Conservation (phyloP, 768 basidiomycete genomes). For the Tricholoma terreum region DNA sequence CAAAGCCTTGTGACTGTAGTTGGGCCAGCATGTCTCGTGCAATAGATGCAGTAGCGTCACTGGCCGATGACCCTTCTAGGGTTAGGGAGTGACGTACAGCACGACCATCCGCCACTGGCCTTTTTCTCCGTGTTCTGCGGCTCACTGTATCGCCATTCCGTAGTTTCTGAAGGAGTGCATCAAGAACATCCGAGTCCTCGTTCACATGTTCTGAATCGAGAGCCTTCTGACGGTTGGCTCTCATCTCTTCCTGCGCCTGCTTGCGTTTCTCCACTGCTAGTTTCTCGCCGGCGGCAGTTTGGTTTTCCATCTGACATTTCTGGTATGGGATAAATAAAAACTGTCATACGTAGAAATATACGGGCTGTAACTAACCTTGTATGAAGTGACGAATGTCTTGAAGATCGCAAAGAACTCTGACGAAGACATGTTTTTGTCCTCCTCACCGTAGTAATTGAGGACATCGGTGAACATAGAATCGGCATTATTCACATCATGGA, state of each 20-base stretch:
- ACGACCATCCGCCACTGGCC: conserved; percentile 37
- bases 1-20: conserved; percentile 70
- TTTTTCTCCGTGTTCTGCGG: conserved; percentile 51
- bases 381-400: conserved; percentile 95
- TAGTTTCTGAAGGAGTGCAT: conserved; percentile 68
- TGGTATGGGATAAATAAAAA: conserved; percentile 27
- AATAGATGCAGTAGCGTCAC: conserved; percentile 41
- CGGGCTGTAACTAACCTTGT: conserved; percentile 53
- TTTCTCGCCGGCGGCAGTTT: conserved; percentile 68
- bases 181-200: conserved; percentile 63
- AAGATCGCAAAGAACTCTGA: conserved; percentile 96
- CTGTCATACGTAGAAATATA: background rate
- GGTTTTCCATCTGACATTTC: conserved; percentile 89
- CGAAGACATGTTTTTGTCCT: conserved; percentile 80
- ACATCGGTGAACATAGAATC: conserved; percentile 83
- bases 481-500: conserved; percentile 84
- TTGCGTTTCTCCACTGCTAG: conserved; percentile 65
- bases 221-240: conserved; percentile 50
- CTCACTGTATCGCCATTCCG: conserved; percentile 64
- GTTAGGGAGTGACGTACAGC: conserved; percentile 32
- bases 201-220: conserved; percentile 35
- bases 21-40: conserved; percentile 76
- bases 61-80: conserved; percentile 30
- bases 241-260: conserved; percentile 62
- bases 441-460: conserved; percentile 90